Base-by-base conservation (phyloP, 2,329 filamentous ascomycete species). In the Monilinia aucupariae region DNA sequence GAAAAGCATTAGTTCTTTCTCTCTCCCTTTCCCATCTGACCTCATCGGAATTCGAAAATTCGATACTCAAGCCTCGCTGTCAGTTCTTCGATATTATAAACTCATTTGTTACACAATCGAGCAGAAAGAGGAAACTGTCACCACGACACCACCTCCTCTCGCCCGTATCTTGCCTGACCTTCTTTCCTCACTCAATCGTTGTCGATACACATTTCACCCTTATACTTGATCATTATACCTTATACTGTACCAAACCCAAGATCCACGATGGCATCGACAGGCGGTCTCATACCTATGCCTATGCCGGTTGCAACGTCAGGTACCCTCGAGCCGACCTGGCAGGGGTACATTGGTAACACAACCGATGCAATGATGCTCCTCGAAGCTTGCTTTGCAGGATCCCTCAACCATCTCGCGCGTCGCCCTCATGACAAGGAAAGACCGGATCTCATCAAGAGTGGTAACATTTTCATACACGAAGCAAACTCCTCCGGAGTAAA, bases 401-500 rank as follows among this genome's bases (percentile, higher is more conserved):
- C 81, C 25, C 78, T 93, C 10, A 82, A 82, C 55, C 91, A 94
- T 74, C 89, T 94, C 25, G 86, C 90, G 22, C 87, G 92, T 56
- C 83, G 92, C 60, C 92, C 92, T 1, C 91, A 96, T 74, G 92
- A 96, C 71, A 83, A 91, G 59, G 92, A 96, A 76, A 83, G 92
- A 59, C 80, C 81, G 30, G 81, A 85, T 25, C 83, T 96, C 59
- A 94, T 96, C 72, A 84, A 84, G 68, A 96, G 91, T 69, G 92
- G 92, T 43, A 88, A 89, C 68, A 84, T 96, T 53, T 94, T 96
- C 76, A 90, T 96, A 68, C 97, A 96, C 75, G 91, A 96, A 72
- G 91, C 96, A 74, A 88, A 91, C 65, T 87, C 90, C 0, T 96
- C 92, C 0, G 91, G 91, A 6, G 96, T 96, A 77, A 96, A 96